Base-by-base conservation (phyloP, 768 basidiomycete species). In the Collybia mongolica region DNA sequence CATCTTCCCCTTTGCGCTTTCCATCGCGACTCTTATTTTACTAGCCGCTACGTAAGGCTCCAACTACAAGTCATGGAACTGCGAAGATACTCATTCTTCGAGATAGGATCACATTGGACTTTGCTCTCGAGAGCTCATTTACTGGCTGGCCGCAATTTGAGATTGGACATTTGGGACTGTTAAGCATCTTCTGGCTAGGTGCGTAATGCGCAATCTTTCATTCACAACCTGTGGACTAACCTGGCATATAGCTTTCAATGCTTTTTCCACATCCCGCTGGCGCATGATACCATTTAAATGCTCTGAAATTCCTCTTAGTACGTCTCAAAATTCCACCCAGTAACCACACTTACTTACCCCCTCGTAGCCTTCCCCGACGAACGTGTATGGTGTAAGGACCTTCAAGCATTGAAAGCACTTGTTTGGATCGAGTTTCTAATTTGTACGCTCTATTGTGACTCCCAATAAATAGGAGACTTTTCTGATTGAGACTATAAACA, bases 261-360 rank as follows among this genome's bases (percentile, higher is more conserved):
- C 76, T 12, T 84, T 85, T 63, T 83, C 82, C 0, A 82, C 79
- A 15, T 72, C 76, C 12, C 76, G 82, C 29, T 85, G 82, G 82
- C 63, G 62, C 22, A 59, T 69, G 38, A 65, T 80, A 19, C 77
- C 79, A 14, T 63, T 77, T 47, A 60, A 69, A 37, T 84, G 83
- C 65, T 63, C 66, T 39, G 53, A 65, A 39, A 82, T 83, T 36
- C 79, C 81, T 22, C 56, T 51, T 45, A 74, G 80, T 79, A 24
- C 20, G 71, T 54, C n/a, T 26, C n/a, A 8, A 41, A n/a, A 32
- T 17, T 17, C 20, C 12, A 32, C 11, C 38, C 18, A 7, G 37
- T 14, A 19, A 40, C n/a, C 9, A 32, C 9, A 32, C 40, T 40
- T 38, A 39, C 26, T 24, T 19, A 50, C 20, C n/a, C 22, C 7